Evolutionary conservation across 2,329 filamentous ascomycete species (phyloP).

Genomic region (Stachybotrys echinatus): DNA sequence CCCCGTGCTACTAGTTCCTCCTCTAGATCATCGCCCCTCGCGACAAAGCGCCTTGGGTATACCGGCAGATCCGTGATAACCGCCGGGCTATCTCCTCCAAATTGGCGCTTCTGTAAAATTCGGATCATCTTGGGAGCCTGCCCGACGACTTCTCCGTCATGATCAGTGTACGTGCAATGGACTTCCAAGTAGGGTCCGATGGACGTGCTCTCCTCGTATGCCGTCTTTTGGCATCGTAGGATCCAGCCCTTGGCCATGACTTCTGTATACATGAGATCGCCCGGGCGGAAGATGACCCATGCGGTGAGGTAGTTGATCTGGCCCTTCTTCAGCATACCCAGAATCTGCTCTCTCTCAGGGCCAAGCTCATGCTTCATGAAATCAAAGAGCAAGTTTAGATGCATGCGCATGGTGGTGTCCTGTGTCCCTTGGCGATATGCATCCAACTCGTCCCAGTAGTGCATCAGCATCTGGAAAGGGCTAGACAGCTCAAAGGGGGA

Average conservation of each 20-base stretch:
- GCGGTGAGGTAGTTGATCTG: neutral
- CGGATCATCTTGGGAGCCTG: neutral
- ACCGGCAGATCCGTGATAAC: neutral
- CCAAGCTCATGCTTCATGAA: slow-evolving; percentile 2
- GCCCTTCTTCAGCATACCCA: neutral
- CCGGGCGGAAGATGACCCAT: neutral
- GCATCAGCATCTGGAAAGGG: neutral
- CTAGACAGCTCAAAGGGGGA: neutral
- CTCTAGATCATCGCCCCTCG: neutral
- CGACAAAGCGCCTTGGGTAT: neutral
- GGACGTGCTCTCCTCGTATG: neutral
- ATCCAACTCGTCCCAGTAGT: slow-evolving; percentile 1
- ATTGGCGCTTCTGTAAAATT: neutral
- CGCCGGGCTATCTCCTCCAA: neutral
- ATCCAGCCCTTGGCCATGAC: neutral
- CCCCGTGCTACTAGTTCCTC: neutral
- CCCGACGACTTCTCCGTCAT: neutral
- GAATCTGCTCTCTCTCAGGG: neutral
- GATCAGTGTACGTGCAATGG: slow-evolving; percentile 1
- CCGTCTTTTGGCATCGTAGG: neutral
- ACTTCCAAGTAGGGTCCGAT: neutral
- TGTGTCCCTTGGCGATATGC: neutral
- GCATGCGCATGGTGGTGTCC: neutral
- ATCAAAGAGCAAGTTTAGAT: neutral
- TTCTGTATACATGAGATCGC: neutral